Evolutionary conservation across 1,139 yeast genomes (phyloP), one percentile per base, ranked within the genome.

Genomic region (Sugiyamaella grinbergsii): DNA sequence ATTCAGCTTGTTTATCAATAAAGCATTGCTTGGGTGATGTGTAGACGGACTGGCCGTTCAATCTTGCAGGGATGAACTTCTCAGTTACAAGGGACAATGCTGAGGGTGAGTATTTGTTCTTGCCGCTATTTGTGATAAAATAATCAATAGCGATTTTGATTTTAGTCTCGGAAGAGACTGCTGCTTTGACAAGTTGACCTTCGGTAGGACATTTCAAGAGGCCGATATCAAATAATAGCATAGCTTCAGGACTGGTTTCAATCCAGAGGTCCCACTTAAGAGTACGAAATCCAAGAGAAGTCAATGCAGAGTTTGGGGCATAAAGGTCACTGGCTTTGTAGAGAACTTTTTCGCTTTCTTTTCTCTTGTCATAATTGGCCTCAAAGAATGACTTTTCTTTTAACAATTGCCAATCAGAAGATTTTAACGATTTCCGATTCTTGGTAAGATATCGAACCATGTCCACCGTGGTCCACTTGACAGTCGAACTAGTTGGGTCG

Each of bases 401-500:
- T 11, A 71, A 55, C 1, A 67, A 54, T 13, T 54, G 49, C 70
- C 71, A 63, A 52, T 71, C 75, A 19, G 59, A 58, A 18, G 36
- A 26, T 43, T 63, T 68, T 45, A 69, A 55, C 2, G 57, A 53
- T 15, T 51, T 51, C 44, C 54, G 57, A 49, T 69, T 63, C 5
- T 62, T 60, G 2, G 65, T 60, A 18, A 72, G 56, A 50, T 72
- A 72, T 23, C 62, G 60, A 23, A 72, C 62, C 23, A 72, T 65
- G 44, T 71, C 75, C 22, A 52, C 56, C 2, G 70, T 64, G 1
- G 71, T 60, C 74, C 76, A 71, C 24, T 64, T 59, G 11, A 71
- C 47, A 1, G 50, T 47, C 10, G 51, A 42, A 1, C 37, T 46
- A 24, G 57, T 61, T 0, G 65, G 61, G 37, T 57, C 56, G 40